A percentile compares a stretch with the other conserved stretches of the same genome.
Evolutionary conservation across 2,329 filamentous ascomycete genomes (phyloP).

Genomic region (Berkeleyomyces basicola): DNA sequence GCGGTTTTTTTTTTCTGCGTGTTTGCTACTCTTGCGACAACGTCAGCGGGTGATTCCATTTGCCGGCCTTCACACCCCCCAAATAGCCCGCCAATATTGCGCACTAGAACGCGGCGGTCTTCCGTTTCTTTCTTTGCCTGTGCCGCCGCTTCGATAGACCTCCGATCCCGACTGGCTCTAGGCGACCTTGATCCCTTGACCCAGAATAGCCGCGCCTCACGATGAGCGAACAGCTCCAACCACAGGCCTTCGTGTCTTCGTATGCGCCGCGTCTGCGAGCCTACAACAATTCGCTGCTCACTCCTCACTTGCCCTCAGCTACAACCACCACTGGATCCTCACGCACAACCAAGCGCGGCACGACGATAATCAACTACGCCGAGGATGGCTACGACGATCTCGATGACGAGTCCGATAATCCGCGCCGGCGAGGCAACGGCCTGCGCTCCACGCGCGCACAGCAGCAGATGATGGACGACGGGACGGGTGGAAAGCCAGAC

Average conservation of each 20-base stretch:
- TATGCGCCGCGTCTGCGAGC: conserved; percentile 81
- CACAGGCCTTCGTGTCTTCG: conserved; percentile 78
- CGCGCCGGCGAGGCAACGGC: conserved; percentile 64
- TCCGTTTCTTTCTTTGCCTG: too few species aligned
- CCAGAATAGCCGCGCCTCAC: background rate
- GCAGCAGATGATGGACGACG: conserved; percentile 46
- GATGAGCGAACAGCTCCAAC: conserved; percentile 22
- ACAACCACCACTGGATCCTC: conserved; percentile 44
- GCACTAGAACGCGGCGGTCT: too few species aligned
- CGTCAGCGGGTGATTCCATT: too few species aligned
- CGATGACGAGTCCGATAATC: conserved; percentile 56
- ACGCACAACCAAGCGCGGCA: conserved; percentile 92
- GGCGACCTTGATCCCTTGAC: background rate
- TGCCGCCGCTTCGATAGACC: background rate
- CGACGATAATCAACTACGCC: conserved; percentile 92
- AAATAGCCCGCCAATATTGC: too few species aligned
- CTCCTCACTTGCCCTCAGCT: conserved; percentile 59
- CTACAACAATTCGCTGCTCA: conserved; percentile 83
- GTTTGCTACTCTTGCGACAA: too few species aligned
- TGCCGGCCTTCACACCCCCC: too few species aligned
- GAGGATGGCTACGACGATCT: conserved; percentile 85
- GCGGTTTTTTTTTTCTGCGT: too few species aligned
- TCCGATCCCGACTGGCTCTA: too few species aligned
- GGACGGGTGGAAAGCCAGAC: conserved; percentile 40
- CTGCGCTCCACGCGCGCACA: conserved; percentile 53